phyloP scores from a whole-genome alignment of 352 stramenopile genomes.

The Proteromonas lacertae region DNA sequence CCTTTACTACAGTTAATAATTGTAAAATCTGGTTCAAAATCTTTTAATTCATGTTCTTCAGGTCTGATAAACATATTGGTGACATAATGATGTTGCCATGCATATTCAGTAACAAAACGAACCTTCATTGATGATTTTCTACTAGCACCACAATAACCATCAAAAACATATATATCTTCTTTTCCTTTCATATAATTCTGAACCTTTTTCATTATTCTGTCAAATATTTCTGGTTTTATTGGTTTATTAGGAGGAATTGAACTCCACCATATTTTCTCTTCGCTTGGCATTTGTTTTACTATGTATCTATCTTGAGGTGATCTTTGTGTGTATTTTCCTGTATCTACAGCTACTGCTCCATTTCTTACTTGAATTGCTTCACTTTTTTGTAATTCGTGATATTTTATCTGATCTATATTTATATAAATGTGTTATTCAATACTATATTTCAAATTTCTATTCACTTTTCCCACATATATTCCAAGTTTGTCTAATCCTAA shows the following conservation, averaged over 20 bases:
- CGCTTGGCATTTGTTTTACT: constrained; percentile 37
- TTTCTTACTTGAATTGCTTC: too few relatives aligned
- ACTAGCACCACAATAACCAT: constrained; percentile 68
- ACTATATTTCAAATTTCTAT: too few relatives aligned
- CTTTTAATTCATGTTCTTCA: constrained; percentile 35
- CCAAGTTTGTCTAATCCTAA: too few relatives aligned
- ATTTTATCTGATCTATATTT: too few relatives aligned
- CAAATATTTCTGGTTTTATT: constrained; percentile 58
- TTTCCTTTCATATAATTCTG: constrained; percentile 38
- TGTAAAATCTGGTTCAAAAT: constrained; percentile 81
- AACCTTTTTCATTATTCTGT: constrained; percentile 69
- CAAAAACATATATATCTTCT: constrained; percentile 63
- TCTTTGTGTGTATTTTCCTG: constrained; percentile 87
- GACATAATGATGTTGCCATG: constrained; percentile 87
- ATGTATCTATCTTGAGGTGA: constrained; percentile 94
- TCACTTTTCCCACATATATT: too few relatives aligned
- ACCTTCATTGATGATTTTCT: constrained; percentile 59
- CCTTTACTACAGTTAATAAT: constrained; percentile 88
- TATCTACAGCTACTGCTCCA: constrained; percentile 73
- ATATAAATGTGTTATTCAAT: too few relatives aligned
- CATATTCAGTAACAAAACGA: constrained; percentile 80
- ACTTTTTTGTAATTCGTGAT: too few relatives aligned
- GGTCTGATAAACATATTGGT: constrained; percentile 75
- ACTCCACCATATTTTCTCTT: constrained; percentile 82
- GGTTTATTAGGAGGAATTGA: constrained; percentile 78